Evolutionary conservation across 2,329 filamentous ascomycete species (phyloP), one percentile per base, ranked within the genome.

Genomic region (Colletotrichum incanum): DNA sequence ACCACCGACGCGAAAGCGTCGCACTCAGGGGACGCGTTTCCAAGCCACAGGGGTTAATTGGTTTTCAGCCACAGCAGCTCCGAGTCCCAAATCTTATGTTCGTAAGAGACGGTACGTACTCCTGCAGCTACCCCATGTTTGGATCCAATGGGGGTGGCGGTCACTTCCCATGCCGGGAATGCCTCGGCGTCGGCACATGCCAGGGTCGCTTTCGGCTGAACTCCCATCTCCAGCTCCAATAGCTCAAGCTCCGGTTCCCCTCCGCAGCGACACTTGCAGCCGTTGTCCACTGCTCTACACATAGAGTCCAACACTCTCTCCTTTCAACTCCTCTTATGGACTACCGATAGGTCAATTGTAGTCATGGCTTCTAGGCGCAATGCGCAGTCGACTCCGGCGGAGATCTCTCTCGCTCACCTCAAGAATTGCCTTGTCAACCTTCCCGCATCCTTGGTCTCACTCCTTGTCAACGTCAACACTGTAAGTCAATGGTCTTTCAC

Each of bases 381-480:
- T 79, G 85, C 85, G 80, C 88, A 87, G 77, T 88, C 93, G 54
- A 92, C 92, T 43, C 88, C 93, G 73, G 95, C 94, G 71, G 95
- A 98, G 84, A 89, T 98, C 76, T 93, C 93, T 66, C 89, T 98
- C 73, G 90, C 94, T 59, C 94, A 95, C 76, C 88, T 98, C 72
- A 97, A 97, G 86, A 98, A 93, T 82, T 99, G 96, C 84, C 88
- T 99, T 64, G 94, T 98, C 81, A 98, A 98, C 83, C 89, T 99
- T 62, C 96, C 96, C 59, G 84, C 93, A 5, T 93, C 94, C 34
- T 86, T 99, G 68, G 95, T 97, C 68, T 92, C 94, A 45, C 84
- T 98, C 65, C 89, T 99, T 61, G 90, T 96, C 76, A 97, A 95
- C 84, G 90, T 95, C 77, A 97, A 98, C 80, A 95, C 95, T 54